phyloP scores from a whole-genome alignment of 192 early-diverging fungal species.

The Dissophora ornata region DNA sequence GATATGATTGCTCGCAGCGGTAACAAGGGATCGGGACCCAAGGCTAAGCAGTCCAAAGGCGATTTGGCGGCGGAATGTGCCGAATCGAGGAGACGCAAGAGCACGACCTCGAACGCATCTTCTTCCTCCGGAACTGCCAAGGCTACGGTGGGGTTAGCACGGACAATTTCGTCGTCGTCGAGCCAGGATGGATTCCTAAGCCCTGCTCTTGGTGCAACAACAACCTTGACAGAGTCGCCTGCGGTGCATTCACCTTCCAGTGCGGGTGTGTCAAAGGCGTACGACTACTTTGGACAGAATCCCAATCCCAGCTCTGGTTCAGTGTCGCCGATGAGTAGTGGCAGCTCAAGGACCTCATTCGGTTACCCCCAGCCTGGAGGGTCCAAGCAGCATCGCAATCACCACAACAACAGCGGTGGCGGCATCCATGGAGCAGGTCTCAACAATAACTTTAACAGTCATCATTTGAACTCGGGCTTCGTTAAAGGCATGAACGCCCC shows the following conservation, averaged over 20 bases:
- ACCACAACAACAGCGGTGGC: background rate
- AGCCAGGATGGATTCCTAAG: conserved; percentile 51
- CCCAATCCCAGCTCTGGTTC: conserved; percentile 26
- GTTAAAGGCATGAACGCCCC: conserved; percentile 25
- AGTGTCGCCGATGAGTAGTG: conserved; percentile 45
- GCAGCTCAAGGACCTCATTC: conserved; percentile 23
- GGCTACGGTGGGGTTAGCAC: conserved; percentile 23
- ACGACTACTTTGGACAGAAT: conserved; percentile 42
- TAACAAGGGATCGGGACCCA: conserved; percentile 25
- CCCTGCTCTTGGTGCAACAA: conserved; percentile 4
- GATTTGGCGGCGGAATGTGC: conserved; percentile 41
- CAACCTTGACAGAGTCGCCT: conserved; percentile 38
- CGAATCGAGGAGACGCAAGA: conserved; percentile 39
- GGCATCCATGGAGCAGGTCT: background rate
- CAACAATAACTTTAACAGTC: conserved; percentile 7
- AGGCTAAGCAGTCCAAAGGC: conserved; percentile 30
- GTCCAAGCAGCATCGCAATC: conserved; percentile 18
- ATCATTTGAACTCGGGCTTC: conserved; percentile 11
- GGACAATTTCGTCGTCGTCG: conserved; percentile 42
- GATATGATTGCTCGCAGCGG: background rate
- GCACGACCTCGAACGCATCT: conserved; percentile 27
- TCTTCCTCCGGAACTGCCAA: conserved; percentile 17
- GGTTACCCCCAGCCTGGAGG: conserved; percentile 15
- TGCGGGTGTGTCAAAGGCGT: conserved; percentile 5
- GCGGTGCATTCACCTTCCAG: conserved; percentile 32